phyloP scores from a whole-genome alignment of 352 stramenopile genomes.

The Pythium aquatile region DNA sequence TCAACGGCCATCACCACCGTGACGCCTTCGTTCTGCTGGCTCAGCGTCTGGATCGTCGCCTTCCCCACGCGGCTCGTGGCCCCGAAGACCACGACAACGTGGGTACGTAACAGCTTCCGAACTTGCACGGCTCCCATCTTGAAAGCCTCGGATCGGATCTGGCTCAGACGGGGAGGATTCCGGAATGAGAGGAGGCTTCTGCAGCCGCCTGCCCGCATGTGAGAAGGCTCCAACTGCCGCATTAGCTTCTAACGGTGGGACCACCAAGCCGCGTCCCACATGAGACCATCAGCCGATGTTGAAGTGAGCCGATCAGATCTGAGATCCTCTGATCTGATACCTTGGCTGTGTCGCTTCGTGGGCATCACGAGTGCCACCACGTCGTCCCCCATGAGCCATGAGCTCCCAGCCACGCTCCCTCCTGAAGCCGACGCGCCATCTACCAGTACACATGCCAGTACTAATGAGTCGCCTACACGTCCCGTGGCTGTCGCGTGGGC shows the following conservation, averaged over 20 bases:
- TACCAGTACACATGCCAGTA: not conserved
- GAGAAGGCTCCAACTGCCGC: not conserved
- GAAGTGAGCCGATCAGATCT: constrained; percentile 3
- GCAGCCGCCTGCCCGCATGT: no score
- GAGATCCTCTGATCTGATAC: not conserved
- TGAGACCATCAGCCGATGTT: not conserved
- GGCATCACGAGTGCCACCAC: not conserved
- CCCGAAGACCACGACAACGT: constrained; percentile 76
- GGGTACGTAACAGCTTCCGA: constrained; percentile 52
- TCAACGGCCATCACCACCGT: constrained; percentile 64
- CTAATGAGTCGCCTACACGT: not conserved
- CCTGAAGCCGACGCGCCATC: no score
- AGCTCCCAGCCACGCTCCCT: not conserved
- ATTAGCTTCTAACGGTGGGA: not conserved
- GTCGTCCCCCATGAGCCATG: not conserved
- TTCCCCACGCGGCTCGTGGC: constrained; percentile 66
- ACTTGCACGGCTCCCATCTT: constrained; percentile 36
- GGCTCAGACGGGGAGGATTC: not conserved
- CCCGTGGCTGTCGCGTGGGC: constrained; percentile 9
- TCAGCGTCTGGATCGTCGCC: constrained; percentile 48
- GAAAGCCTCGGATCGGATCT: not conserved
- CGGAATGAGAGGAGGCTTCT: not conserved
- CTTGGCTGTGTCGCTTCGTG: not conserved
- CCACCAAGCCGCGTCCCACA: not conserved
- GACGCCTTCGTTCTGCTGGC: constrained; percentile 39